phyloP scores from a whole-genome alignment of 2,329 filamentous ascomycete genomes.

The Ceratocystis eucalypticola region DNA sequence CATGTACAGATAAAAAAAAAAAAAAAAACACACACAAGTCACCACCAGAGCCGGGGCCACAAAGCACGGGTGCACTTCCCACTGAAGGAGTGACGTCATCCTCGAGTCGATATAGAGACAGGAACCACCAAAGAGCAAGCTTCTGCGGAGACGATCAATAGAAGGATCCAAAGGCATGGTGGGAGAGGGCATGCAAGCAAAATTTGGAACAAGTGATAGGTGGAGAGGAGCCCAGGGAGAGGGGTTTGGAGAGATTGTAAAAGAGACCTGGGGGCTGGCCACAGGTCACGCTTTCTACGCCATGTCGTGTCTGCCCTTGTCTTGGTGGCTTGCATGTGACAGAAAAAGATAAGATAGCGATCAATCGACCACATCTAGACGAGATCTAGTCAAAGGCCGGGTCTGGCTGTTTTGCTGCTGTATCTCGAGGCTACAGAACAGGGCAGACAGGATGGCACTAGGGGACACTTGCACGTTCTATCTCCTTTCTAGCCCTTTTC shows the following conservation, averaged over 20 bases:
- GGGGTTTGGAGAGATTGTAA: background rate
- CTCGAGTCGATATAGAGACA: background rate
- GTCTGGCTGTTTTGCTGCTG: background rate
- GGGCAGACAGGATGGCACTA: background rate
- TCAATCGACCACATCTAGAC: background rate
- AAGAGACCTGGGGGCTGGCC: background rate
- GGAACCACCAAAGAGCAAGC: slow-evolving; percentile 1
- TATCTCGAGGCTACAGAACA: background rate
- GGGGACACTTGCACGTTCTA: background rate
- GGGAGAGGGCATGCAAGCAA: background rate
- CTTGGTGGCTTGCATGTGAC: background rate
- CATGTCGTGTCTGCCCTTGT: background rate
- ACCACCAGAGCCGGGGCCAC: background rate
- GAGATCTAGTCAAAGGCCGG: too few relatives aligned
- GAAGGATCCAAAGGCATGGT: background rate
- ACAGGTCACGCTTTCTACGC: background rate
- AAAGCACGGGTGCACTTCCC: background rate
- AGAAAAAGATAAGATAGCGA: background rate
- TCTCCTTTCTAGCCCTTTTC: background rate
- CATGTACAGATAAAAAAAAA: background rate
- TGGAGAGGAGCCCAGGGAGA: background rate
- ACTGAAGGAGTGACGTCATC: background rate
- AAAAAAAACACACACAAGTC: background rate
- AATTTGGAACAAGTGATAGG: background rate
- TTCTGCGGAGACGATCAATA: slow-evolving; percentile 1